Evolutionary conservation across 345 rosid species (phyloP).

Genomic region (Citrus cavaleriei): DNA sequence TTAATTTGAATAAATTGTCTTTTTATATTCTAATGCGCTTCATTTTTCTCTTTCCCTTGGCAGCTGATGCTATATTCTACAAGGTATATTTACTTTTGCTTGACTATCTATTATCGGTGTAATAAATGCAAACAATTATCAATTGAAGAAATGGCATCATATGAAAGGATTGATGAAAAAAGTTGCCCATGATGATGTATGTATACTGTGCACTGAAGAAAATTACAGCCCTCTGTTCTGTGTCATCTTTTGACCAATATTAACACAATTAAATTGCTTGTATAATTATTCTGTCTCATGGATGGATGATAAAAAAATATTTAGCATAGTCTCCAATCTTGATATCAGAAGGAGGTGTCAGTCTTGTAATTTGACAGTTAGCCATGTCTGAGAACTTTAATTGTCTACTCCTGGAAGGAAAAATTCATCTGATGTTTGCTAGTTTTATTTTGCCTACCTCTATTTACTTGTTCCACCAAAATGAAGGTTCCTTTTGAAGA

Average conservation of each 20-base stretch:
- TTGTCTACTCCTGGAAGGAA: background rate
- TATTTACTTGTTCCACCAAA: slow-evolving; percentile 1
- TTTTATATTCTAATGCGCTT: slow-evolving; percentile 6
- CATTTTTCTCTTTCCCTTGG: slow-evolving; percentile 24
- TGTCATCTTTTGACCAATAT: background rate
- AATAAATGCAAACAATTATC: background rate
- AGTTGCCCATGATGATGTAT: background rate
- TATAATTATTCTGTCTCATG: background rate
- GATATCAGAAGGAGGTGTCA: background rate
- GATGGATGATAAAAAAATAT: background rate
- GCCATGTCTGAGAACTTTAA: background rate
- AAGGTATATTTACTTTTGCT: slow-evolving; percentile 47
- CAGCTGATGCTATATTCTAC: slow-evolving; percentile 68
- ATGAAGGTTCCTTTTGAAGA: slow-evolving; percentile 96
- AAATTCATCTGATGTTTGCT: background rate
- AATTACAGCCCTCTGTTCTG: background rate
- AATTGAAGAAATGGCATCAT: background rate
- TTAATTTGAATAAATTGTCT: background rate
- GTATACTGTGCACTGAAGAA: background rate
- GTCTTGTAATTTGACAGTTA: background rate
- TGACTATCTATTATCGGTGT: slow-evolving; percentile 3
- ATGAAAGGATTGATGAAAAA: background rate
- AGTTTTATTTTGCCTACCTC: background rate
- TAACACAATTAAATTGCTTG: background rate
- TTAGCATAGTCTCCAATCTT: background rate